phyloP scores from a whole-genome alignment of 257 asterid species.

The Solanum appendiculatum region DNA sequence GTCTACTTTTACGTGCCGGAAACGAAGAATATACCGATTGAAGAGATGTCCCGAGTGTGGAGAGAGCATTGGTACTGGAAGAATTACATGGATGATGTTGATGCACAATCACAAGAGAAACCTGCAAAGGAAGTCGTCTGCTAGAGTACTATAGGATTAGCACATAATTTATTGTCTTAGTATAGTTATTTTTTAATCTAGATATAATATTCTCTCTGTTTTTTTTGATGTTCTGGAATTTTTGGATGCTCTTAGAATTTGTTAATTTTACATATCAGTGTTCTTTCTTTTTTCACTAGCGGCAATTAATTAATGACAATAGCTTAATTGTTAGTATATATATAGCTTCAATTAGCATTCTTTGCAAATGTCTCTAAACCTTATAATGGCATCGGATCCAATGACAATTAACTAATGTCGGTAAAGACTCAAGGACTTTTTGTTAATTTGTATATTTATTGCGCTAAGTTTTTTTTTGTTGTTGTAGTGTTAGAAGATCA shows the following conservation, averaged over 20 bases:
- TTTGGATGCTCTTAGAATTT: not conserved
- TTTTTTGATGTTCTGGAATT: not conserved
- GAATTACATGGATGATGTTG: not conserved
- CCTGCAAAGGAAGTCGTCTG: not conserved
- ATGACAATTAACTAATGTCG: no score
- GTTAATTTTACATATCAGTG: not conserved
- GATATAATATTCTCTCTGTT: not conserved
- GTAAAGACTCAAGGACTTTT: no score
- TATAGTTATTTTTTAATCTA: not conserved
- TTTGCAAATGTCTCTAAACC: no score
- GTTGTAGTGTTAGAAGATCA: no score
- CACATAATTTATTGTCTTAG: not conserved
- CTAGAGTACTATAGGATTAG: not conserved
- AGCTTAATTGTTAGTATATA: no score
- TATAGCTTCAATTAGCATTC: no score
- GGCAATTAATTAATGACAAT: no score
- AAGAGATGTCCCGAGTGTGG: not conserved
- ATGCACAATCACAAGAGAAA: not conserved
- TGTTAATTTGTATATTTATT: no score
- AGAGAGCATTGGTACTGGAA: not conserved
- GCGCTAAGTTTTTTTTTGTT: no score
- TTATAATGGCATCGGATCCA: no score
- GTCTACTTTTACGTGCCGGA: constrained; percentile 5
- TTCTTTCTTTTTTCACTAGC: no score
- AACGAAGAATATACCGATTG: constrained; percentile 22